Evolutionary conservation across 108 stramenopile genomes (phyloP), one percentile per base, ranked within the genome.

Genomic region (Pseudonitzschia multistriata): DNA sequence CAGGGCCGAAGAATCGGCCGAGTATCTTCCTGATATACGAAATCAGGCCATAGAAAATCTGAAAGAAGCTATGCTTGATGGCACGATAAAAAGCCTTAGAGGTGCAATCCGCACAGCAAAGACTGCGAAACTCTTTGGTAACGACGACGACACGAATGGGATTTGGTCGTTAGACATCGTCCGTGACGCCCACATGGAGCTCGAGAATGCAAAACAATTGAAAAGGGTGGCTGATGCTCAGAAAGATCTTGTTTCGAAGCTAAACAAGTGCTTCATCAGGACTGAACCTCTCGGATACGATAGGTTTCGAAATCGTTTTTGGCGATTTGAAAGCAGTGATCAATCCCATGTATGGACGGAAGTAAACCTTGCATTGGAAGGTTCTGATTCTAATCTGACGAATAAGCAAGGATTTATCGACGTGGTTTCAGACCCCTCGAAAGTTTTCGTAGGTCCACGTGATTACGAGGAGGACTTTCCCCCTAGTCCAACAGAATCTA

Each of bases 41-140:
- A 71, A 67, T 29, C 53, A 42, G 14, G 90, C 93, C 5, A 76
- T 90, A 24, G 87, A 88, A 50, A 57, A 53, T 14, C 52, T 94
- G 49, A 81, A 79, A 53, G 93, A 94, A 78, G 90, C 90, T 22
- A 94, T 94, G 56, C 82, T 84, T 35, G 93, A 94, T 76, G 93
- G 93, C 24, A 94, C 93, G n/a, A 84, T 94, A 21, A 94, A 90
- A 72, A 83, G 85, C 19, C 79, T 94, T 2, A 75, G 85, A 30
- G 70, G 72, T 59, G 93, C 90, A 22, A 88, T 94, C 45, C 80
- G 82, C 42, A 57, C 78, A 40, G 88, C 93, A 10, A 90, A 94
- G 57, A 79, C 84, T 21, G 90, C 90, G 30, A 80, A 78, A 33
- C 78, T 94, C 11, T 81, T 84, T 27, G 88, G 87, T 54, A 72